Base-by-base conservation (phyloP, 352 stramenopile genomes). In the Globisporangium rhizosaccharum region DNA sequence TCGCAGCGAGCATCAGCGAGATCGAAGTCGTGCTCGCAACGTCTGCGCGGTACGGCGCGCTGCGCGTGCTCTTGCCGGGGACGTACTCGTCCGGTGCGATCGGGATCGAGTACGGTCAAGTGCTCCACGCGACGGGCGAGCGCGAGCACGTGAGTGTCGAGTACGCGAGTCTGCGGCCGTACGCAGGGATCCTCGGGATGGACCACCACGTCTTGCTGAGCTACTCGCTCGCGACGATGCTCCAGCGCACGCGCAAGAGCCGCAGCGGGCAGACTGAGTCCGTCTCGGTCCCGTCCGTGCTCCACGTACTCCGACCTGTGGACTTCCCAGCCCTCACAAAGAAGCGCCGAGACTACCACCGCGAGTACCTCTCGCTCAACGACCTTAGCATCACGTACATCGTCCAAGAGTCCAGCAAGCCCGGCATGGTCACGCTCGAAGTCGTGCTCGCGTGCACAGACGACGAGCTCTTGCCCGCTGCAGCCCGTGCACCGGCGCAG, bases 361-460 rank as follows among this genome's bases (percentile, higher is more conserved):
- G 57, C 11, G 64, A 76, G 5, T 59, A 53, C 20, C 59, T 88
- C 15, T 74, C 78, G 9, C 30, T 18, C 2, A 71, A 73, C 57
- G 68, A 88, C 33, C 76, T 88, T 47, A 76, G 63, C 49, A 69
- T 91, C 57, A 91, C 82, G 48, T 91, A 87, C 57, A 82, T 91
- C 50, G 65, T 88, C 44, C 82, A 91, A 57, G 75, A 91, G 33
- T 46, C 65, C 12, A 52, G 66, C 18, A 47, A 65, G 10, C 50
- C 59, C 8, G 53, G 63, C n/a, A 57, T 45, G 12, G 73, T 91
- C 20, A 75, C 68, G 58, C 65, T 91, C n/a, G 82, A 91, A 61
- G 76, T 88, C 11, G 62, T 88, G 39, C 56, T 87, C 15, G 76
- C 75, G 37, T 85, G 75, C 55, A 69, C 71, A 2, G 39, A 71